Percentiles rank a stretch among this genome's conserved stretches.
These are phyloP conservation scores for Emergomyces pasteurianus DNA, from an alignment of 2,329 filamentous ascomycete species.

Conservation along the genomic window DNA sequence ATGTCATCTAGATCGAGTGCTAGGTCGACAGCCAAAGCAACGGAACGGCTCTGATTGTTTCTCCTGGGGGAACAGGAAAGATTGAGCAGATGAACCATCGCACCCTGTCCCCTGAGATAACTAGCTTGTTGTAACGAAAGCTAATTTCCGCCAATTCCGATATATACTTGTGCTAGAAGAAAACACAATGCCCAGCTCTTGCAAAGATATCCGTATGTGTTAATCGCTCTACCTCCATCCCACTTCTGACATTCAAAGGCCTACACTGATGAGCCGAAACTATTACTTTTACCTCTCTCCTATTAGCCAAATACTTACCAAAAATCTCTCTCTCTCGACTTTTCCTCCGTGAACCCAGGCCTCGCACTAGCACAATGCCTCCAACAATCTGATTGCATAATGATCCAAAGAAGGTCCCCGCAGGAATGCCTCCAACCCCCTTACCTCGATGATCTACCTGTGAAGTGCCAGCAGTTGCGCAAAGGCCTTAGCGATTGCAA, in stretches of 20 bases:
- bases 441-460: constrained; percentile 68
- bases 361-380: constrained; percentile 88
- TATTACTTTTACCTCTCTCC: not conserved
- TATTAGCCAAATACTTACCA: constrained; percentile 1
- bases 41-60: too few relatives aligned
- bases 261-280: not conserved
- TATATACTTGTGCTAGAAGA: not conserved
- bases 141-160: not conserved
- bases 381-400: constrained; percentile 91
- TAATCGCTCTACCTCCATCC: not conserved
- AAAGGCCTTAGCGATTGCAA: constrained; percentile 93
- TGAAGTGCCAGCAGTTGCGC: constrained; percentile 82
- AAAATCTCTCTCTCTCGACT: not conserved
- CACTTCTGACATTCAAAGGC: not conserved
- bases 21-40: too few relatives aligned
- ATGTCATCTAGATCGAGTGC: not conserved
- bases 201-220: constrained; percentile 82
- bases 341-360: constrained; percentile 41
- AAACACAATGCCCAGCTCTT: constrained; percentile 75
- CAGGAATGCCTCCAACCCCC: constrained; percentile 80
- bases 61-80: too few relatives aligned
- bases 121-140: not conserved
- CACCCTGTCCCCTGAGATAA: not conserved
- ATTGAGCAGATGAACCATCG: not conserved
- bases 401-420: constrained; percentile 77